These are phyloP conservation scores for Phytophthora constricta DNA, from an alignment of 352 stramenopile genomes.

Conservation along the genomic window DNA sequence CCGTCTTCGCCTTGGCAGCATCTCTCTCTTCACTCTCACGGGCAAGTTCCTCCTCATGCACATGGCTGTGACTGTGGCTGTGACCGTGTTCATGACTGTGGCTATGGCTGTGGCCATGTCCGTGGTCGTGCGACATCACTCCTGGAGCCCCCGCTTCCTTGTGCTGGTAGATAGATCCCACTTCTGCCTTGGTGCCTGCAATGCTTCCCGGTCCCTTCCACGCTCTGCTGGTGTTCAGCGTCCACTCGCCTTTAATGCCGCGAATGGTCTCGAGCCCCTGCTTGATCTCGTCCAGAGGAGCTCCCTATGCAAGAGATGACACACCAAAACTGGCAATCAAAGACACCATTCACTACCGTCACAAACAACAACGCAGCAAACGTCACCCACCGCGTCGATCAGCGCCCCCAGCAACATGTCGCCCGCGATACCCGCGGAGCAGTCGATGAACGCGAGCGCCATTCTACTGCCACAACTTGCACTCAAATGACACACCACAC, in stretches of 20 bases:
- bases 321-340: slow-evolving; percentile 1
- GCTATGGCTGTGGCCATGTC: slow-evolving; percentile 26
- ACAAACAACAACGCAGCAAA: background rate
- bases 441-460: slow-evolving; percentile 82
- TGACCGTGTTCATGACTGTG: slow-evolving; percentile 31
- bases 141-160: slow-evolving; percentile 42
- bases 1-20: slow-evolving; percentile 3
- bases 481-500: too few species aligned
- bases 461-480: too few species aligned
- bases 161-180: slow-evolving; percentile 90
- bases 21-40: slow-evolving; percentile 11
- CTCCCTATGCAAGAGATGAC: slow-evolving; percentile 50
- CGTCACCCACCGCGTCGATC: slow-evolving; percentile 78
- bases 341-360: background rate
- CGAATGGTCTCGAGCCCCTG: slow-evolving; percentile 60
- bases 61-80: slow-evolving; percentile 28
- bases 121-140: slow-evolving; percentile 23
- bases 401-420: slow-evolving; percentile 92
- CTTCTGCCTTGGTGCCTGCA: slow-evolving; percentile 88
- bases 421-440: slow-evolving; percentile 88
- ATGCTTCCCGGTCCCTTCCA: slow-evolving; percentile 91
- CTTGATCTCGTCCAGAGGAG: slow-evolving; percentile 62
- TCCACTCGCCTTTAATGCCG: slow-evolving; percentile 88
- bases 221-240: slow-evolving; percentile 64
- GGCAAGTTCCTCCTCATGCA: slow-evolving; percentile 31